Base-by-base conservation (phyloP, 2,329 filamentous ascomycete species). In the Ceratocystiopsis minuta region DNA sequence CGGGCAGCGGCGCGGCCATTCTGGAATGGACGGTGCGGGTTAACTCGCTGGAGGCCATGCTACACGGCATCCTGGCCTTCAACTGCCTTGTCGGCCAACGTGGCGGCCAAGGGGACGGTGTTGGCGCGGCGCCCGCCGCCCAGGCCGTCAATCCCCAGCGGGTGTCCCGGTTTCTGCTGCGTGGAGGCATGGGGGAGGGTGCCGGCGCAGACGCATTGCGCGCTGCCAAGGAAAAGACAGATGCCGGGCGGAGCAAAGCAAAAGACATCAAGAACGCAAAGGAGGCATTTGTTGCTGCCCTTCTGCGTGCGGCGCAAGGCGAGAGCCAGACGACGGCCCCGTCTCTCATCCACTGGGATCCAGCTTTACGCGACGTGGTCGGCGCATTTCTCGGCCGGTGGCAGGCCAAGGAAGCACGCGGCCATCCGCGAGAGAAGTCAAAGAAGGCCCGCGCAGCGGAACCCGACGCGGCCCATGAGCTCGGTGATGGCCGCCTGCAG, bases 11-110 rank as follows among this genome's bases (percentile, higher is more conserved):
- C 0, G 60, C 71, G 0, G 69, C 75, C 0, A 75, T 92, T 2
- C 72, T 77, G 45, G 82, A 92, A 58, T 92, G 84, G 84, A 88
- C 83, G 3, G 55, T 90, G 35, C 67, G 82, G 1, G 83, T 92
- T 10, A 88, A 88, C 49, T 78, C 80, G 52, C 68, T 92, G 17
- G 84, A 92, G 56, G 74, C 75, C 4, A 90, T 90, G 75, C 59
- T 92, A 0, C 80, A 86, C 63, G 78, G 79, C 10, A 67, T 76
- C 13, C 57, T 88, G 34, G 64, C 68, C 40, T 70, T 6, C 9
- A 28, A 28, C 24, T 10, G 24, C 24, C 24, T 28, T 10, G 11
- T 28, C 36, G 12, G 16, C 16, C 2, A 16, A 13, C 16, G 13
- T 13, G 10, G 16, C 14, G 1, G 16, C 4, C 4, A 7, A 18